phyloP scores from a whole-genome alignment of 257 asterid genomes.

The Leptodermis oblonga region DNA sequence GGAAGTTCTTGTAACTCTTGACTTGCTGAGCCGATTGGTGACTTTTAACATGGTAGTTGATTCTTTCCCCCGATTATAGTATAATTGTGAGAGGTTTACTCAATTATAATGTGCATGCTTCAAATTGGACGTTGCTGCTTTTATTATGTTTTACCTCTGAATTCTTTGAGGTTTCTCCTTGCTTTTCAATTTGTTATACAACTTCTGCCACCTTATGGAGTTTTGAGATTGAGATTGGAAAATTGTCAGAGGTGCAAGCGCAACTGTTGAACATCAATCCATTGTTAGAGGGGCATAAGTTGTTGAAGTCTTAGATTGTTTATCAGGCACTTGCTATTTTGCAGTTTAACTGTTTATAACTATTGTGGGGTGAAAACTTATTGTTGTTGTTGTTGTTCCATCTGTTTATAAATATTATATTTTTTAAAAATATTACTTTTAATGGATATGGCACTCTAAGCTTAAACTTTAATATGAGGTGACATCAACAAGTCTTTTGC shows the following conservation, averaged over 20 bases:
- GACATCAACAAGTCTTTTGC: neutral
- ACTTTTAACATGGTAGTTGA: slow-evolving; percentile 64
- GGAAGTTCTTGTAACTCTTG: slow-evolving; percentile 58
- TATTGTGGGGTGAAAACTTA: no score
- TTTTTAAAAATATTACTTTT: neutral
- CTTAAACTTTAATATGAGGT: neutral
- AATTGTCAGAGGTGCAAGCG: neutral
- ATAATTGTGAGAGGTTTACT: neutral
- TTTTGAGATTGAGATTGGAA: neutral
- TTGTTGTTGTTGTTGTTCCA: no score
- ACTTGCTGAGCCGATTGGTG: slow-evolving; percentile 73
- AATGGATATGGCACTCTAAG: no score
- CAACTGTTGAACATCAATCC: neutral
- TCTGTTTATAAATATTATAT: no score
- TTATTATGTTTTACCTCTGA: neutral
- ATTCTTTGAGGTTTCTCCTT: neutral
- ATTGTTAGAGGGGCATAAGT: no score
- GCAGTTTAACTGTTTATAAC: no score
- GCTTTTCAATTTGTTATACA: neutral
- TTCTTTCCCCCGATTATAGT: slow-evolving; percentile 4
- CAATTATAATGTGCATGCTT: neutral
- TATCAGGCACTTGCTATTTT: neutral
- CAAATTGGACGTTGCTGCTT: neutral
- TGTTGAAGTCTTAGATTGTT: neutral
- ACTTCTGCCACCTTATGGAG: neutral